Conservation (phyloP, 1,284 basidiomycete species). For the Heliocybe sulcata region DNA sequence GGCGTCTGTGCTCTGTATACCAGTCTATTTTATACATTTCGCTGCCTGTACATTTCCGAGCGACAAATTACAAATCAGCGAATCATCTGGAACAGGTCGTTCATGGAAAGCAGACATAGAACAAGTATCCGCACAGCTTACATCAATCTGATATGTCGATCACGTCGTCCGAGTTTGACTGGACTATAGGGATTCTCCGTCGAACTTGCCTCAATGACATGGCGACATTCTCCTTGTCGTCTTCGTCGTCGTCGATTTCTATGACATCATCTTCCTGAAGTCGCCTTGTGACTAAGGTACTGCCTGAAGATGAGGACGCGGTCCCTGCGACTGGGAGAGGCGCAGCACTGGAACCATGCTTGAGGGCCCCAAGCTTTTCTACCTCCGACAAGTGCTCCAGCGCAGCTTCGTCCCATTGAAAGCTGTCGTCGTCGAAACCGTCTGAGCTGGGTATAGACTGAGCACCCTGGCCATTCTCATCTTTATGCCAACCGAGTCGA, state of each 20-base stretch:
- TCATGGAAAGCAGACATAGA: background rate
- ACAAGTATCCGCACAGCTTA: background rate
- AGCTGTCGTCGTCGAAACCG: constrained; percentile 1
- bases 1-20: background rate
- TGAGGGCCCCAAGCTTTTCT: background rate
- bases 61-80: too few relatives aligned
- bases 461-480: background rate
- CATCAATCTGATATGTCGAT: constrained; percentile 1
- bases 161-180: background rate
- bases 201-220: background rate
- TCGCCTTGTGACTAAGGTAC: background rate
- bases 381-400: background rate
- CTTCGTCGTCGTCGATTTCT: background rate
- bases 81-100: background rate
- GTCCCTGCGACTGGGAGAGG: background rate
- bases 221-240: constrained; percentile 1
- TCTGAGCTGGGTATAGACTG: background rate
- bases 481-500: background rate
- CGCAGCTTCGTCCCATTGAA: background rate
- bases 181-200: background rate
- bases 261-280: background rate
- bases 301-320: background rate
- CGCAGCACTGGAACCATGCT: background rate
- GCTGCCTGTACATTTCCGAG: too few relatives aligned
- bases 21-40: background rate